phyloP scores from a whole-genome alignment of 1,139 yeast genomes.

The Kodamaea fungicola region DNA sequence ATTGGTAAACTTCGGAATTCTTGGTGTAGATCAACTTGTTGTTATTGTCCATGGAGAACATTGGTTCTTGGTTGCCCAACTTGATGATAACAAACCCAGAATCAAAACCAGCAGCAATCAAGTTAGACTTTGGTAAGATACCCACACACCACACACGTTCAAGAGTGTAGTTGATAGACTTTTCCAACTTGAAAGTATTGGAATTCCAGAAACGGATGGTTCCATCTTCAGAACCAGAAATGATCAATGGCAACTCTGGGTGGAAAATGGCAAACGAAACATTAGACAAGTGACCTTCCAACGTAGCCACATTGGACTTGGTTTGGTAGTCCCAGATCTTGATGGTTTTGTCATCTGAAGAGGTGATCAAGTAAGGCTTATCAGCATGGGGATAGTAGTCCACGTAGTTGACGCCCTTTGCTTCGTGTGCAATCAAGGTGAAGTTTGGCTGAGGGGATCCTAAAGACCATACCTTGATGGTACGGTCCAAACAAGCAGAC shows the following conservation, averaged over 20 bases:
- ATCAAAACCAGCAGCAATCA: constrained; percentile 91
- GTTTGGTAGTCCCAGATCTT: constrained; percentile 98
- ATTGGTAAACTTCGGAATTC: constrained; percentile 83
- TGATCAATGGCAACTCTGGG: constrained; percentile 86
- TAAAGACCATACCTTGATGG: constrained; percentile 94
- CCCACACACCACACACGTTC: constrained; percentile 98
- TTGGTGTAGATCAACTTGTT: constrained; percentile 91
- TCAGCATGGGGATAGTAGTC: constrained; percentile 97
- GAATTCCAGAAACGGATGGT: constrained; percentile 78
- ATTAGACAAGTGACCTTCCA: constrained; percentile 90
- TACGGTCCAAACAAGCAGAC: constrained; percentile 91
- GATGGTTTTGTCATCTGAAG: constrained; percentile 89
- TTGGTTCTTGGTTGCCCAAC: constrained; percentile 92
- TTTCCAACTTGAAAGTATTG: constrained; percentile 80
- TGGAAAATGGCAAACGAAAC: constrained; percentile 97
- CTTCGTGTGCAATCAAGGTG: constrained; percentile 86
- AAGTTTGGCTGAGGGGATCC: constrained; percentile 89
- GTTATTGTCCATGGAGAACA: constrained; percentile 86
- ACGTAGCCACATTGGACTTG: constrained; percentile 88
- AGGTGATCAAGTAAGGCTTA: constrained; percentile 89
- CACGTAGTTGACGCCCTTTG: constrained; percentile 92
- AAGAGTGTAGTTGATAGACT: constrained; percentile 82
- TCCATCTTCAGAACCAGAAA: constrained; percentile 83
- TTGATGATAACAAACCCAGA: constrained; percentile 86
- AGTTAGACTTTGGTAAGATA: constrained; percentile 69